Base-by-base conservation (phyloP, 164 flowering plant genomes). In the Stephania japonica region DNA sequence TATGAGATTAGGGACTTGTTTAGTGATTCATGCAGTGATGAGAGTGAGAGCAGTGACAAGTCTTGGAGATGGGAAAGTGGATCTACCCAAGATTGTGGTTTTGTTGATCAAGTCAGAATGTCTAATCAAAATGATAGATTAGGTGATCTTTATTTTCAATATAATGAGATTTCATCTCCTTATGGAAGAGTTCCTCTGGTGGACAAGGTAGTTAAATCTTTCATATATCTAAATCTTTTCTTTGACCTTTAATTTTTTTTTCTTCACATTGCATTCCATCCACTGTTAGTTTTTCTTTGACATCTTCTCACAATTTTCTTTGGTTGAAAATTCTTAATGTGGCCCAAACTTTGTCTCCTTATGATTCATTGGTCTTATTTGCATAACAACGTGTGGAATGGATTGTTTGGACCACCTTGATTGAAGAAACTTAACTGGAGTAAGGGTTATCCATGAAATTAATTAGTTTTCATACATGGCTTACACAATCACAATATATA, bases 121-220 rank as follows among this genome's bases (percentile, higher is more conserved):
- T 84, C 83, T 75, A 89, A 79, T 72, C 71, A 79, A 9, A 88
- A 81, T 82, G 90, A 93, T 72, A 84, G 90, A 76, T 78, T 91
- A 82, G 98, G 99, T 11, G 72, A 76, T 73, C 90, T 90, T 27
- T 88, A 90, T 70, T 89, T 86, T 67, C 94, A 93, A 79, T 91
- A 90, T 75, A 87, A 91, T 64, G 99, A 95, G 81, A 87, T 81
- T 80, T 81, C 90, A 64, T 79, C 93, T 81, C 99, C 99, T 7
- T 93, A 89, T 78, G 90, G 85, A 78, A 87, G 99, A 78, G 88
- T 88, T 64, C 99, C 98, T 79, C 88, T 93, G 32, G 82, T 85
- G 89, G 99, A 93, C 75, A 93, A 95, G 99, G 99, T 32, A 32
- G 4, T 32, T 94, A 83, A 13, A 6, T 70, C 25, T n/a, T 5